Evolutionary conservation across 148 eudicot species (phyloP).

Genomic region (Rhododendron griersonianum): DNA sequence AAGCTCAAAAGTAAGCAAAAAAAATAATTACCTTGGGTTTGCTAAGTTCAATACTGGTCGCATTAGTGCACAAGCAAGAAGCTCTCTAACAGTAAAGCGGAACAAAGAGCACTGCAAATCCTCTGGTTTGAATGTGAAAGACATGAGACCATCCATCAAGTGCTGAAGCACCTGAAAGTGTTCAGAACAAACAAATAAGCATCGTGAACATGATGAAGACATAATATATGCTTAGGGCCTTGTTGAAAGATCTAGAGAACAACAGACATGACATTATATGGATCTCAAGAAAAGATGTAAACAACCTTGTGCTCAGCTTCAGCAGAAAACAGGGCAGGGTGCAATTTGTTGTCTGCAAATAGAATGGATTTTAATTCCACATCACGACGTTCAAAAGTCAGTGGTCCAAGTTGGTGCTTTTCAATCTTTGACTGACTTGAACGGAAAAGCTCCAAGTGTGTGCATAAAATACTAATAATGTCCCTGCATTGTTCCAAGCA

Average conservation of each 20-base stretch:
- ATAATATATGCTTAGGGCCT: neutral
- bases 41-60: constrained; percentile 84
- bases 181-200: constrained; percentile 11
- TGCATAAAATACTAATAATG: constrained; percentile 58
- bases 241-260: constrained; percentile 3
- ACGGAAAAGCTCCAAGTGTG: constrained; percentile 82
- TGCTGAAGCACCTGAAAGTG: constrained; percentile 85
- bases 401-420: constrained; percentile 42
- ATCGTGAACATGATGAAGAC: constrained; percentile 3
- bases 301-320: constrained; percentile 94
- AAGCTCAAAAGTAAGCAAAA: constrained; percentile 11
- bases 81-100: constrained; percentile 70
- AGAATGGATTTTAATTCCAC: constrained; percentile 56
- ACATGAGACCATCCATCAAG: constrained; percentile 78
- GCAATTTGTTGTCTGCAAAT: constrained; percentile 75
- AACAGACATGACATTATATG: neutral
- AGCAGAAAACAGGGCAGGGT: constrained; percentile 85
- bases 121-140: constrained; percentile 63
- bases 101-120: constrained; percentile 90
- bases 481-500: constrained; percentile 59
- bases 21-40: constrained; percentile 67
- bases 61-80: constrained; percentile 89
- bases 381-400: constrained; percentile 67
- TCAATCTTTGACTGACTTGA: constrained; percentile 64
- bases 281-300: neutral